A percentile compares a stretch with the other conserved stretches of the same genome.
These are phyloP conservation scores for Anthracocystis setariae DNA, from an alignment of 1,284 basidiomycete species.

Conservation along the genomic window DNA sequence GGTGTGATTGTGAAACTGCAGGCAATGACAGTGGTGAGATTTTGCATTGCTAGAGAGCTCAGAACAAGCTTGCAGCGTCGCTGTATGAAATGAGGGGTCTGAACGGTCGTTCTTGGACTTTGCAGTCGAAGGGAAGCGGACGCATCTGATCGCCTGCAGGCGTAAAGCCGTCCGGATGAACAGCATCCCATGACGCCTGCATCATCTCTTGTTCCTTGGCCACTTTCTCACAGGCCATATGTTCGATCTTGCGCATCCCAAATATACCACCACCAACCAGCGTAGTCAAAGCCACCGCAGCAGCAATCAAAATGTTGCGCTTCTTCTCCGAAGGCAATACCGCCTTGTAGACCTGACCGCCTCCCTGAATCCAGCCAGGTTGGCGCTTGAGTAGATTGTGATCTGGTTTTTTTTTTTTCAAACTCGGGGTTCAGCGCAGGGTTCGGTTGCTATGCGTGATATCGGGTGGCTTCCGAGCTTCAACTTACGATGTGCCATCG, in stretches of 20 bases:
- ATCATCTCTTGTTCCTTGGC: slow-evolving; percentile 14
- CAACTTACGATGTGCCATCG: too few relatives aligned
- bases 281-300: not conserved
- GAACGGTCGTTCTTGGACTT: slow-evolving; percentile 6
- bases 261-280: not conserved
- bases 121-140: slow-evolving; percentile 30
- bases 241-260: slow-evolving; percentile 2
- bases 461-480: too few relatives aligned
- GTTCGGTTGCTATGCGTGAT: too few relatives aligned
- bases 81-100: slow-evolving; percentile 19
- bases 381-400: not conserved
- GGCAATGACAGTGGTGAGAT: too few relatives aligned
- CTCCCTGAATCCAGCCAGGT: slow-evolving; percentile 1
- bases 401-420: slow-evolving; percentile 17
- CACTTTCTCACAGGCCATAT: slow-evolving; percentile 20
- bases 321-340: not conserved
- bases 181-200: slow-evolving; percentile 28
- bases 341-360: slow-evolving; percentile 2
- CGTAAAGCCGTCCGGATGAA: slow-evolving; percentile 30
- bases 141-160: slow-evolving; percentile 34
- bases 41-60: not conserved
- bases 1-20: slow-evolving; percentile 7
- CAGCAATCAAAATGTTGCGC: slow-evolving; percentile 1
- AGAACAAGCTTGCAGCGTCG: slow-evolving; percentile 7
- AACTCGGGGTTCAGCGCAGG: too few relatives aligned